Conservation (phyloP, 441 rosid genomes). For the Aleurites moluccanus region DNA sequence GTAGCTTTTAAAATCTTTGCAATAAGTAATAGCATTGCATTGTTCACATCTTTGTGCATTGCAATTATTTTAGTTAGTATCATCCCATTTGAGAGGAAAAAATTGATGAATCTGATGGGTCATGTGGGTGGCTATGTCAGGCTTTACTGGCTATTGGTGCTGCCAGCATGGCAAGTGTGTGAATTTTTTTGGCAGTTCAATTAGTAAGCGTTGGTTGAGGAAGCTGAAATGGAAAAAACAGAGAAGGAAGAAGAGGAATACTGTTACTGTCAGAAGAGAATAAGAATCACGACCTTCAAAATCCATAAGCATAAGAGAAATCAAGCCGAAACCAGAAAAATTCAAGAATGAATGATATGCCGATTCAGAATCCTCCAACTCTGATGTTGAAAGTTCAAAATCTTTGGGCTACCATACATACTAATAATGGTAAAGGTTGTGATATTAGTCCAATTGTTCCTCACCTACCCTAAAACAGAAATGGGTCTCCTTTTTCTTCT, state of each 20-base stretch:
- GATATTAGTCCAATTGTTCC: no score
- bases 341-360: not conserved
- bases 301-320: not conserved
- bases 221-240: slow-evolving; percentile 26
- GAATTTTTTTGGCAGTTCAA: slow-evolving; percentile 23
- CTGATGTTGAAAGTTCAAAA: slow-evolving; percentile 26
- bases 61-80: slow-evolving; percentile 30
- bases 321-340: not conserved
- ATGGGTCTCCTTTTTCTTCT: no score
- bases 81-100: slow-evolving; percentile 29
- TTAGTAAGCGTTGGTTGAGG: slow-evolving; percentile 24
- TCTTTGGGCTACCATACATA: slow-evolving; percentile 9
- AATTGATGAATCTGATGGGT: slow-evolving; percentile 24
- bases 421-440: no score
- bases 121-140: slow-evolving; percentile 37
- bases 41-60: slow-evolving; percentile 33
- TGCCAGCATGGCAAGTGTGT: slow-evolving; percentile 19
- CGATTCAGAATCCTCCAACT: slow-evolving; percentile 12
- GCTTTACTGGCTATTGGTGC: slow-evolving; percentile 1
- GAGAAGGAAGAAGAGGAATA: not conserved
- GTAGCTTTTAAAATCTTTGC: slow-evolving; percentile 33
- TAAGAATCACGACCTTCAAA: no score
- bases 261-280: not conserved
- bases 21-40: slow-evolving; percentile 34
- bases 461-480: no score